Evolutionary conservation across 2,329 filamentous ascomycete species (phyloP).

Genomic region (Pseudodiploospora longispora): DNA sequence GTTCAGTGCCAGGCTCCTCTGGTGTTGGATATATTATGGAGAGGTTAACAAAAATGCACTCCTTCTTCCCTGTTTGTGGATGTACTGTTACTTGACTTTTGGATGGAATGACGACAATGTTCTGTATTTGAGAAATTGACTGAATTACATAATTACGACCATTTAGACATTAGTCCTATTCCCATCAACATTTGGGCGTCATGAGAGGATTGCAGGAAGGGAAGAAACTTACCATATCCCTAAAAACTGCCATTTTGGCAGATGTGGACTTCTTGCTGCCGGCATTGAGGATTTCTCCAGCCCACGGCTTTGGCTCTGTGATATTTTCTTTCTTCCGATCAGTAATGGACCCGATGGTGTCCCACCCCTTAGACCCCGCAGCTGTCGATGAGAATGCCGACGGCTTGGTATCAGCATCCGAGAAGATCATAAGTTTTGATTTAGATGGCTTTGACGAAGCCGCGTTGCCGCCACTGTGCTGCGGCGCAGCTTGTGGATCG

Average conservation of each 20-base stretch:
- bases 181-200: conserved; percentile 70
- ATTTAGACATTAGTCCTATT: conserved; percentile 84
- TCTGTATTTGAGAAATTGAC: conserved; percentile 54
- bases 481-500: conserved; percentile 59
- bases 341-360: conserved; percentile 77
- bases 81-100: conserved; percentile 76
- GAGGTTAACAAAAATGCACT: conserved; percentile 81
- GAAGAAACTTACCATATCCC: conserved; percentile 69
- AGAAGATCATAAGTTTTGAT: conserved; percentile 85
- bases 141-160: conserved; percentile 37
- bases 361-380: conserved; percentile 67
- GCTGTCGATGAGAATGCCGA: conserved; percentile 46
- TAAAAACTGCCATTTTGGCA: conserved; percentile 86
- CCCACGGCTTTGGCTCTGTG: conserved; percentile 82
- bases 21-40: conserved; percentile 76
- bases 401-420: conserved; percentile 59
- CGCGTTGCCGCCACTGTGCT: conserved; percentile 37
- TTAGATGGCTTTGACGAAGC: conserved; percentile 57
- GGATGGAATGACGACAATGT: conserved; percentile 60
- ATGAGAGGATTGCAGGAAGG: conserved; percentile 22
- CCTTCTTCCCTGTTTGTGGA: conserved; percentile 70
- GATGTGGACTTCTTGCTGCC: conserved; percentile 68
- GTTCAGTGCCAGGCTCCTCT: conserved; percentile 62
- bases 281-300: conserved; percentile 79
- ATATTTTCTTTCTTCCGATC: conserved; percentile 93